Conservation (phyloP, 1,284 basidiomycete species). For the Butyriboletus appendiculatus region DNA sequence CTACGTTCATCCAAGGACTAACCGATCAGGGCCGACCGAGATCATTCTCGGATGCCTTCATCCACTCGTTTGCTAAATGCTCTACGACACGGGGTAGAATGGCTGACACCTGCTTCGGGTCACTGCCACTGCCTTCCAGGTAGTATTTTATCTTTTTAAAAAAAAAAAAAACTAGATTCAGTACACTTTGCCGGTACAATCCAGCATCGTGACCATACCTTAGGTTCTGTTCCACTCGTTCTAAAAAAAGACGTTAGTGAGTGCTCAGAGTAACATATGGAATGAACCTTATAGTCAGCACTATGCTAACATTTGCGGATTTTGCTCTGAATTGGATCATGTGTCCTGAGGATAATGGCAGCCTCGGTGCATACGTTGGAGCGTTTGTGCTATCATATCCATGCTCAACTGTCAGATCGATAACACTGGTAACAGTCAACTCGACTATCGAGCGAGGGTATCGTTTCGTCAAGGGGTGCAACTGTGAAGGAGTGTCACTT, state of each 20-base stretch:
- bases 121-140: conserved; percentile 68
- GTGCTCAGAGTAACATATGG: background rate
- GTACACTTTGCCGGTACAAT: background rate
- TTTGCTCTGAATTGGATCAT: conserved; percentile 82
- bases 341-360: conserved; percentile 78
- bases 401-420: conserved; percentile 69
- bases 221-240: conserved; percentile 87
- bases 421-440: conserved; percentile 57
- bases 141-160: conserved; percentile 75
- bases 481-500: conserved; percentile 11
- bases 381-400: conserved; percentile 71
- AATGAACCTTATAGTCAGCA: conserved; percentile 64
- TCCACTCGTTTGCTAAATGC: conserved; percentile 66
- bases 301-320: conserved; percentile 47
- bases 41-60: conserved; percentile 59
- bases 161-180: conserved; percentile 1
- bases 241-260: conserved; percentile 37
- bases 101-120: conserved; percentile 44
- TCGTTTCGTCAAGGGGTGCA: conserved; percentile 15
- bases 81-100: conserved; percentile 53
- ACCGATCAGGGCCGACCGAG: conserved; percentile 44
- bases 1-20: conserved; percentile 2
- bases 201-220: conserved; percentile 47
- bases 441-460: conserved; percentile 68
- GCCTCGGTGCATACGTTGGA: conserved; percentile 60